Evolutionary conservation across 75 land plant species (phyloP).

Genomic region (Picea glauca): DNA sequence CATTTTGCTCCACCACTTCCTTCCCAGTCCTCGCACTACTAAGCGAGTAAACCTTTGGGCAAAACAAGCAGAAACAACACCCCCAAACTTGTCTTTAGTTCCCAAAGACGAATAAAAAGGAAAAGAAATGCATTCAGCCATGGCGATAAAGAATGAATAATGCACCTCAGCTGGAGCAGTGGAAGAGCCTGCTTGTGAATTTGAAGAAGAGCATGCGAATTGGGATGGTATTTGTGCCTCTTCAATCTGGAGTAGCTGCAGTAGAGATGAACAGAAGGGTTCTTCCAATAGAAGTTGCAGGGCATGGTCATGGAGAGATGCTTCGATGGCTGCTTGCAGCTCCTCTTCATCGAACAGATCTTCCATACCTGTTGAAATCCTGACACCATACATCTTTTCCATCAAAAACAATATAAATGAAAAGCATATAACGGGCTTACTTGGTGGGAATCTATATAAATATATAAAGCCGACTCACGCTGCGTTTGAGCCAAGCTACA

Average conservation of each 20-base stretch:
- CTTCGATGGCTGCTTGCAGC: background rate
- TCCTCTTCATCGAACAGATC: too few species aligned
- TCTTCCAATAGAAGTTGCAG: slow-evolving; percentile 9
- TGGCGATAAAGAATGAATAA: background rate
- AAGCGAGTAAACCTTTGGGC: background rate
- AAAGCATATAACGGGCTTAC: too few species aligned
- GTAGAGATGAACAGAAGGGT: background rate
- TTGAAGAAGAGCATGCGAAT: background rate
- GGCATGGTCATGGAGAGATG: slow-evolving; percentile 5
- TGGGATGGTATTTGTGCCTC: background rate
- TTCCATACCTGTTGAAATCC: background rate
- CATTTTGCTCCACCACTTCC: background rate
- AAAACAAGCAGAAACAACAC: too few species aligned
- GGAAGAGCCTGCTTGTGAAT: background rate
- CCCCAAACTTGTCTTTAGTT: too few species aligned
- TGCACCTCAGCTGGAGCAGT: background rate
- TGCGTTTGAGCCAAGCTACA: too few species aligned
- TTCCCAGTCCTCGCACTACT: background rate
- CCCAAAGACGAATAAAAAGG: too few species aligned
- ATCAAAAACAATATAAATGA: too few species aligned
- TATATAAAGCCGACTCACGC: background rate
- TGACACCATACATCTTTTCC: too few species aligned
- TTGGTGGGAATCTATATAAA: background rate
- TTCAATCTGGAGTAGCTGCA: background rate
- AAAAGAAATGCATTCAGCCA: too few species aligned